Conservation (phyloP, 495 filamentous ascomycete genomes). For the Penicillium maclennaniae region DNA sequence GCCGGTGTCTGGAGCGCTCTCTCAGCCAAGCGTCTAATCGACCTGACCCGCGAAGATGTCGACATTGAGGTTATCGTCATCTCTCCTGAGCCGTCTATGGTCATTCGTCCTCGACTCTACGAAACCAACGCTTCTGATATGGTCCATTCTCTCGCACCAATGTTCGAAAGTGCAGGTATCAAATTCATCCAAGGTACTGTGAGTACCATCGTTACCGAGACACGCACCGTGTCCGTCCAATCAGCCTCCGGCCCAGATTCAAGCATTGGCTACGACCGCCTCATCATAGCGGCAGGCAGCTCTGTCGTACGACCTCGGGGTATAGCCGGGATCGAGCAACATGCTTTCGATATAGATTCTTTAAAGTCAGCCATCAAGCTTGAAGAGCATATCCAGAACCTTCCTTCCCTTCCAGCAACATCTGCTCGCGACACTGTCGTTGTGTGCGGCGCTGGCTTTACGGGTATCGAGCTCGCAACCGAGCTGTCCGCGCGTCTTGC, state of each 20-base stretch:
- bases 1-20: constrained; percentile 35
- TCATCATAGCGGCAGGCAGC: constrained; percentile 35
- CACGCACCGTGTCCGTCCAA: constrained; percentile 17
- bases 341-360: constrained; percentile 32
- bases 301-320: constrained; percentile 21
- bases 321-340: constrained; percentile 21
- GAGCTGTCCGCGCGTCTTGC: constrained; percentile 18
- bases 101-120: constrained; percentile 32
- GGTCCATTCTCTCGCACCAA: constrained; percentile 16
- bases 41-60: constrained; percentile 6
- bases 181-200: constrained; percentile 24
- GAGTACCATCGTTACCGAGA: constrained; percentile 15
- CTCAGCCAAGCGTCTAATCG: constrained; percentile 28
- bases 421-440: constrained; percentile 15
- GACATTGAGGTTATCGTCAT: constrained; percentile 27
- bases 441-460: constrained; percentile 23
- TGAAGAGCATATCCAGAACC: constrained; percentile 12
- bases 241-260: constrained; percentile 7
- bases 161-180: constrained; percentile 23
- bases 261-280: constrained; percentile 22
- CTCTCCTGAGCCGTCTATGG: constrained; percentile 25
- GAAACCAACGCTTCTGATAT: constrained; percentile 26
- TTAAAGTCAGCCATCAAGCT: constrained; percentile 13
- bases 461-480: constrained; percentile 22
- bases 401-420: constrained; percentile 9